Base-by-base conservation (phyloP, 2,329 filamentous ascomycete genomes). In the Exophiala sp. region DNA sequence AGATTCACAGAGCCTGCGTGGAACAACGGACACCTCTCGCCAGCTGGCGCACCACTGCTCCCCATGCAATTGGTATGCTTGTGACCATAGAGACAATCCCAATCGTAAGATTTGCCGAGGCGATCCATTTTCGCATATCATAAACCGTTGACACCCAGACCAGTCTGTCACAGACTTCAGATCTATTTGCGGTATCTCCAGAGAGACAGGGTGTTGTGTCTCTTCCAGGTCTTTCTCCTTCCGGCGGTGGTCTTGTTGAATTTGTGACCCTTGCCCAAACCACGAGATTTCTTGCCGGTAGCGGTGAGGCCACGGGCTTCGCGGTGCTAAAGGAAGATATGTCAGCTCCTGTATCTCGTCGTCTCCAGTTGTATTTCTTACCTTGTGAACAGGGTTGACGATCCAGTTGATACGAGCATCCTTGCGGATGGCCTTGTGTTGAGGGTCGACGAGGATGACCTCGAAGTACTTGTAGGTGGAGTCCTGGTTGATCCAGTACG, bases 401-500 rank as follows among this genome's bases (percentile, higher is more conserved):
- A 99, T 99, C 94, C 94, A 99, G 89, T 96, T 99, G 89, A 99
- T 97, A 80, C 94, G 91, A 72, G 94, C 82, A 78, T 99, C 94
- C 74, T 88, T 89, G 78, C 94, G 94, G 85, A 99, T 99, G 74
- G 94, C 94, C 86, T 97, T 97, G 89, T 99, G 94, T 83, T 95
- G 89, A 76, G 94, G 94, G 83, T 99, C 94, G 75, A 99, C 92
- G 73, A 96, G 89, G 83, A 99, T 97, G 79, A 97, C 87, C 82
- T 99, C 94, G 84, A 85, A 99, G 89, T 99, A 99, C 86, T 99
- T 99, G 89, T 97, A 99, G 80, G 94, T 99, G 60, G 91, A 96
- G 84, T 99, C 94, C 85, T 97, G 91, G 89, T 99, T 99, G 84
- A 99, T 90, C 95, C 95, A 99, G 91, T 99, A 99, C 64, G 92